Base-by-base conservation (phyloP, 2,329 filamentous ascomycete species). In the Thielaviopsis punctulata region DNA sequence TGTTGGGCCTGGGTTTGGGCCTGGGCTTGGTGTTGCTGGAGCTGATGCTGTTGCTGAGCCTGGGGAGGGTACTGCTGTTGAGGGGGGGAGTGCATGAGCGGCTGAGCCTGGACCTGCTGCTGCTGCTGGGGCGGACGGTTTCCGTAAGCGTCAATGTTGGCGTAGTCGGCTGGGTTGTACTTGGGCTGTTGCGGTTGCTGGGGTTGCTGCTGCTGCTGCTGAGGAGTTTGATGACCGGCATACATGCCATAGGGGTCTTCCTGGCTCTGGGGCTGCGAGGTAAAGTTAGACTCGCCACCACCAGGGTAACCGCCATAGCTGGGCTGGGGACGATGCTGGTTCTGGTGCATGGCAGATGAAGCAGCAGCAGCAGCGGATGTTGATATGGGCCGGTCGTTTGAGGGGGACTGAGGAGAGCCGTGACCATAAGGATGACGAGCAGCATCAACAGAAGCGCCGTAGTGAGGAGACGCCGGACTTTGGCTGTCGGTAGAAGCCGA, bases 101-200 rank as follows among this genome's bases (percentile, higher is more conserved):
- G 67, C 45, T 64, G 64, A 23, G 62, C 64, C 47, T 60, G 60
- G 41, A 58, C 53, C 23, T 59, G 61, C 49, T 66, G 63, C 55
- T 61, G 65, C 53, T 70, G 68, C 10, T 61, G 61, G 12, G 61
- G 58, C 56, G 65, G 63, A 18, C 64, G 66, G 58, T 73, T 79
- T 51, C 65, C 59, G 23, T 62, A 61, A 23, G 48, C 70, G 60
- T 69, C 73, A 58, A 79, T 74, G 61, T 73, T 78, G 55, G 81
- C 83, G 63, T 89, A 92, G 57, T 82, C 82, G 22, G 78, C 79
- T 24, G 86, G 86, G 62, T 92, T 86, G 63, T 92, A 92, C 59
- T 78, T 79, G 41, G 79, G 71, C 58, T 82, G 78, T 56, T 73
- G 67, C 15, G 68, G 66, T 30, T 64, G 64, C 15, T 61, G 57